Evolutionary conservation across 2,329 filamentous ascomycete genomes (phyloP), one percentile per base, ranked within the genome.

Genomic region (Dichotomopilus funicola): DNA sequence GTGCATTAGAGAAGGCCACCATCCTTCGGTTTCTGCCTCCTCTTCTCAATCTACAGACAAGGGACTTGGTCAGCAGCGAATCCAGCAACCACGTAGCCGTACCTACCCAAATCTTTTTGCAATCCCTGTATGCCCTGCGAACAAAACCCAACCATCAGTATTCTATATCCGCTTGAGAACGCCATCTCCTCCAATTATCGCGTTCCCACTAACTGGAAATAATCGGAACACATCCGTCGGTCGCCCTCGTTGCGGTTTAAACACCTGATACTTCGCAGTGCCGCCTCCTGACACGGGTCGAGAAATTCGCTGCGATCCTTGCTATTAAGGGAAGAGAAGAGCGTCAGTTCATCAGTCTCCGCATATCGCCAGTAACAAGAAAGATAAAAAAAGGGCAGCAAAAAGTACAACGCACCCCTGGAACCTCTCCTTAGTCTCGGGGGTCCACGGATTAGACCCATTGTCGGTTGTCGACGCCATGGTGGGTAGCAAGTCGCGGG

Each of bases 271-370:
- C 91, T 96, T 67, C 82, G 81, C 63, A 87, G 78, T 6, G 94
- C 92, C 5, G 90, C 90, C 66, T 96, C 92, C 70, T 97, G 92
- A 72, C 94, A 99, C 1, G 94, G 94, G 66, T 99, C 94, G 70
- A 89, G 90, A 74, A 87, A 97, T 70, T 96, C 86, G 77, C 91
- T 96, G 67, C 86, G 83, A 54, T 79, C 80, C 78, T 97, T 97
- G 63, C 92, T 96, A 66, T 58, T 43, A 12, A 33, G 33, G n/a
- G 4, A 38, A 40, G 5, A 36, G 10, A 37, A 8, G 46, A 42
- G 37, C 8, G 12, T 12, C 6, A 42, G 6, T 42, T 10, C 6
- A 13, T 13, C 12, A 12, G 6, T 42, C 40, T 3, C 40, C 19
- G 19, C 19, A 27, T 27, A 27, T 27, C 3, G 19, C 19, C 19